Evolutionary conservation across 2,329 filamentous ascomycete genomes (phyloP), one percentile per base, ranked within the genome.

Genomic region (Scopulariopsis brevicaulis): DNA sequence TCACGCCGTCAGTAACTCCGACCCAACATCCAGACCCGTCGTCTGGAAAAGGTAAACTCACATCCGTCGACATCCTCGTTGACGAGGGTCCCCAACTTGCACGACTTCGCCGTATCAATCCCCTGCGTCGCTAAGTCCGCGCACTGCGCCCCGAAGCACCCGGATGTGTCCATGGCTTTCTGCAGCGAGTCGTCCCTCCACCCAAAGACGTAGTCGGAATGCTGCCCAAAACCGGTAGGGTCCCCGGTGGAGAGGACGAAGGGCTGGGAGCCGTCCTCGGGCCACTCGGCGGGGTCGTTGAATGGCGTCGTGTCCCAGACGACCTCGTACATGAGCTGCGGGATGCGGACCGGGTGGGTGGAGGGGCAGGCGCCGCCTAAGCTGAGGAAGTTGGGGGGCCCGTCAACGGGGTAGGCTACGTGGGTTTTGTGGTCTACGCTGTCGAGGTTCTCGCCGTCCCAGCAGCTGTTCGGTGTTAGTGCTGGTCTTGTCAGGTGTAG

Each of bases 331-430:
- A 58, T 58, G 53, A 58, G 35, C 53, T 58, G 57, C 32, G 57
- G 57, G 28, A 81, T 66, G 57, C 77, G 78, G 2, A 73, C 72
- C 2, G 78, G 79, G 63, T 79, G 76, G 1, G 69, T 67, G 6
- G 37, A 5, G 65, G 91, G 90, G 71, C 91, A 96, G 43, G 75
- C 76, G 35, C 92, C 91, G 62, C 83, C 82, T 2, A 77, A 72
- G 40, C 69, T 62, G 5, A 61, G 65, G 55, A 48, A 37, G 73
- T 89, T 89, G 64, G 95, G 86, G 15, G 86, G 75, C 63, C 82
- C 79, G n/a, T 32, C 28, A 22, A 34, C 51, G 20, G 78, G 79
- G 61, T 82, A 83, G 2, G 74, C 70, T 61, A 83, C 70, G 62
- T 81, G 78, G 25, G 65, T 74, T 56, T 70, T 72, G 65, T 78